Conservation (phyloP, 2,329 filamentous ascomycete species). For the Microsporum audouinii region DNA sequence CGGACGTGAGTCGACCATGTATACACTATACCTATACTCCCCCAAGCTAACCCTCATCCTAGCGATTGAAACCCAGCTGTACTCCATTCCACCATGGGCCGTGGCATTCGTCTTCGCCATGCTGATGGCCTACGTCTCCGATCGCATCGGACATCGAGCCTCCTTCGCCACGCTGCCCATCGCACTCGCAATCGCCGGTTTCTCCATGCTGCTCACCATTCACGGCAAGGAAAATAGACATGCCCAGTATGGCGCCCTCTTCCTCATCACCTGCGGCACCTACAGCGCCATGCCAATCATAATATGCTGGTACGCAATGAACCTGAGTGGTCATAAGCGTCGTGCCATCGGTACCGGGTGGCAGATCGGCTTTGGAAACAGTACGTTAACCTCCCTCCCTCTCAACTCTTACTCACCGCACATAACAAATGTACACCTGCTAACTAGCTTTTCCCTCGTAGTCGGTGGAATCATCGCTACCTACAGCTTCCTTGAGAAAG, state of each 20-base stretch:
- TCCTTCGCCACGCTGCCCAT: conserved; percentile 60
- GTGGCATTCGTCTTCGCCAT: conserved; percentile 71
- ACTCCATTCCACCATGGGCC: conserved; percentile 49
- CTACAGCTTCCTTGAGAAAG: conserved; percentile 54
- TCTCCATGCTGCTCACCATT: conserved; percentile 60
- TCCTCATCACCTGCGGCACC: conserved; percentile 65
- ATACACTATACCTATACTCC: not conserved
- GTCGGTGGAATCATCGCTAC: conserved; percentile 69
- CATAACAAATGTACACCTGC: not conserved
- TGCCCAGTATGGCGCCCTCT: conserved; percentile 67
- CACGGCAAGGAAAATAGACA: conserved; percentile 48
- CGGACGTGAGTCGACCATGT: conserved; percentile 23
- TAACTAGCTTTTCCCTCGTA: conserved; percentile 7
- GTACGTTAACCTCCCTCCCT: conserved; percentile 17
- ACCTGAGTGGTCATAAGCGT: conserved; percentile 60
- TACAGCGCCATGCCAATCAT: conserved; percentile 87
- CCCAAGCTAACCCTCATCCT: conserved; percentile 6
- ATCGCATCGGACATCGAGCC: conserved; percentile 62
- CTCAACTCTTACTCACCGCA: not conserved
- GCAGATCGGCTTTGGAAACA: conserved; percentile 68
- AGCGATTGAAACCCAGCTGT: conserved; percentile 42
- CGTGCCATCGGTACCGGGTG: conserved; percentile 60
- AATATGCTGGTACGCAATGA: conserved; percentile 75
- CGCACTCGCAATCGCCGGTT: conserved; percentile 58
- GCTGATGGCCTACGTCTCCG: conserved; percentile 59